These are phyloP conservation scores for Mortierella sp. DNA, from an alignment of 371 early-diverging fungal species.

Conservation along the genomic window DNA sequence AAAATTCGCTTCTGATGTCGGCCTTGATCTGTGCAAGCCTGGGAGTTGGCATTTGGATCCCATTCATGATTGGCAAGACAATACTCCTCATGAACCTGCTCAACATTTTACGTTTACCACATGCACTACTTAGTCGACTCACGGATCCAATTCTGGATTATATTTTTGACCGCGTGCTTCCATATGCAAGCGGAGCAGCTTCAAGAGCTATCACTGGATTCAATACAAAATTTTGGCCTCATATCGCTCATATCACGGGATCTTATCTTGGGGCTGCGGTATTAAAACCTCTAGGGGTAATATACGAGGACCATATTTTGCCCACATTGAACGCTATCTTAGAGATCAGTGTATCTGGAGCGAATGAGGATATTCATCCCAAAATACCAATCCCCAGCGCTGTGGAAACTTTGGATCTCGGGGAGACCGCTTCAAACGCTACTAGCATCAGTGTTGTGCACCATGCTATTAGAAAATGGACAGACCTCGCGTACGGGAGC, in stretches of 20 bases:
- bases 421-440: not conserved
- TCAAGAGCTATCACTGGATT: constrained; percentile 9
- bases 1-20: constrained; percentile 84
- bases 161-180: constrained; percentile 57
- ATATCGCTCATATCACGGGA: not conserved
- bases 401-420: not conserved
- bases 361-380: not conserved
- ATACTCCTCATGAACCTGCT: constrained; percentile 66
- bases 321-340: constrained; percentile 29
- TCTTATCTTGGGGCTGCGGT: constrained; percentile 15
- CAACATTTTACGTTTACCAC: constrained; percentile 61
- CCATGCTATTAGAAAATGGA: constrained; percentile 34
- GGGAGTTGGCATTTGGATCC: constrained; percentile 81
- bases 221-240: constrained; percentile 2
- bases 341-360: constrained; percentile 7
- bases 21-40: constrained; percentile 80
- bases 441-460: constrained; percentile 16
- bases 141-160: constrained; percentile 73
- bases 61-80: constrained; percentile 78
- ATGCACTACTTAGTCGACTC: constrained; percentile 59
- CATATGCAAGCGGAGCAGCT: constrained; percentile 22
- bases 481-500: constrained; percentile 33
- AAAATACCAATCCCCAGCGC: not conserved
- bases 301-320: constrained; percentile 11
- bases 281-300: constrained; percentile 7